Evolutionary conservation across 768 basidiomycete genomes (phyloP).

Genomic region (Udeniomyces megalosporus): DNA sequence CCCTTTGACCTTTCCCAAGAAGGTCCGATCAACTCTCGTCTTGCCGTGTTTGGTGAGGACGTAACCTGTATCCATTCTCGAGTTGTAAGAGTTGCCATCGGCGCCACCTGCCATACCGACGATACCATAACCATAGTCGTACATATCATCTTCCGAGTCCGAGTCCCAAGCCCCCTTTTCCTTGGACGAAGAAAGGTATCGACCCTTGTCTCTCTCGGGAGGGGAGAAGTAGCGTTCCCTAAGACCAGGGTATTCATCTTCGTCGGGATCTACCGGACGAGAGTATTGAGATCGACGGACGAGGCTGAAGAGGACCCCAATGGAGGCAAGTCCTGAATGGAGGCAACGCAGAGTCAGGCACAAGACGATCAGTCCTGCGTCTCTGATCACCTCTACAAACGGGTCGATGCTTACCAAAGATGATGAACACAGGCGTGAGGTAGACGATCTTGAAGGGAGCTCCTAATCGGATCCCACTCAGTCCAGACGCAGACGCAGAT

Average conservation of each 20-base stretch:
- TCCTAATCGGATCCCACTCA: no score
- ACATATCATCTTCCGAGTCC: background rate
- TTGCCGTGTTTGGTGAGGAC: no score
- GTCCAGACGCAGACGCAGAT: background rate
- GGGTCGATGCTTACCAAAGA: background rate
- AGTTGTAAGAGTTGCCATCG: no score
- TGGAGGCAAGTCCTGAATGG: background rate
- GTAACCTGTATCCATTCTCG: no score
- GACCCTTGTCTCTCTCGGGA: background rate
- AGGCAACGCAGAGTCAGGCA: background rate
- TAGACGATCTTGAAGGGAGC: background rate
- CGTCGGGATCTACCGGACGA: background rate
- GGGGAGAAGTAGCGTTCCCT: background rate
- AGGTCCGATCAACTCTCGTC: background rate
- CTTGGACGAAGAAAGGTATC: background rate
- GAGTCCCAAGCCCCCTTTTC: background rate
- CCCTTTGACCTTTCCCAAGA: background rate
- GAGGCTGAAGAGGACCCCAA: background rate
- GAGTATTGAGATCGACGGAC: background rate
- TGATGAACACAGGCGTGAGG: background rate
- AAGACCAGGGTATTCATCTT: conserved; percentile 7
- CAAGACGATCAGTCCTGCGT: background rate
- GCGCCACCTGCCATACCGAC: background rate
- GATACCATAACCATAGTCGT: conserved; percentile 1
- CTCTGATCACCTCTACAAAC: background rate